Evolutionary conservation across 2,329 filamentous ascomycete genomes (phyloP), one percentile per base, ranked within the genome.

Genomic region (Colletotrichum falcatum): DNA sequence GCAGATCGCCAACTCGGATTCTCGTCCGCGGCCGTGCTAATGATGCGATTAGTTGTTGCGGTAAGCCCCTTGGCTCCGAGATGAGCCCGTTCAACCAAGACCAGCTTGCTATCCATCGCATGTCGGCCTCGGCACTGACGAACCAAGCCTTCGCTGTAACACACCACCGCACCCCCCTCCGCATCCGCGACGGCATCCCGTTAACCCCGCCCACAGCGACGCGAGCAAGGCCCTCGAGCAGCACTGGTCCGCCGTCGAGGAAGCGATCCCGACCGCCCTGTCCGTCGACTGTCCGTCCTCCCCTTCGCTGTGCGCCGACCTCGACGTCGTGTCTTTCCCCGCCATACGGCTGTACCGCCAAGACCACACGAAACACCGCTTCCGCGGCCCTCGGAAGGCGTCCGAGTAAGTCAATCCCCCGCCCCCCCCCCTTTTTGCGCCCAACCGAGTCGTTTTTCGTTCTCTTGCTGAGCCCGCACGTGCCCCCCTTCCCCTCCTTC

Each of bases 311-410:
- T 87, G 85, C 73, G 72, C 77, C 59, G 79, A 83, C 33, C 75
- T 80, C 55, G 78, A 80, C 30, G 77, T 87, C 37, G 77, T 78
- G 16, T 85, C 84, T 0, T 85, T 83, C 69, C 85, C 85, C 2
- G 78, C 85, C 8, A 80, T 87, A 44, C 81, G 85, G 0, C 79
- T 83, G 12, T 84, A 83, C 68, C 78, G 78, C 48, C 74, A 76
- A 3, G 76, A 80, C 33, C 78, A 79, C 2, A 71, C 74, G 5
- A 77, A 77, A 56, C 75, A 73, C 14, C 75, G 82, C 60, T 87
- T 86, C 73, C 80, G 85, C 44, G 85, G 85, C 0, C 78, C 81
- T 1, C 78, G 84, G 26, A 81, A 76, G 54, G 78, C 82, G 0
- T 70, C 77, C 14, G 72, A 79, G 83, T 84, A 66, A 66, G 81